These are phyloP conservation scores for Cronartium ribicola DNA, from an alignment of 1,284 basidiomycete species.

Conservation along the genomic window DNA sequence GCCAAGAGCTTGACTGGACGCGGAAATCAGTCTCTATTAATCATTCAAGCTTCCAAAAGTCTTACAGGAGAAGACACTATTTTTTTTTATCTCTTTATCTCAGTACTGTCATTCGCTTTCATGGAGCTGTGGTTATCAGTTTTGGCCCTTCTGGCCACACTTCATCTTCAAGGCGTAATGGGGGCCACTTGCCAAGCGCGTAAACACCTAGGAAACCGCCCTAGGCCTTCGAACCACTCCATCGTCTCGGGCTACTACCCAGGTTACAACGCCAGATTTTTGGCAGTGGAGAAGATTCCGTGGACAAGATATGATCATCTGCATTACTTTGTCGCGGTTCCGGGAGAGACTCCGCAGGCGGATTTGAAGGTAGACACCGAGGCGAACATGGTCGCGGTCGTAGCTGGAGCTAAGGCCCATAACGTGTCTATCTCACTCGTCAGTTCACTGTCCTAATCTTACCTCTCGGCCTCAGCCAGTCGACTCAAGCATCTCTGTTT, in stretches of 20 bases:
- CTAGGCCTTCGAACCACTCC: background rate
- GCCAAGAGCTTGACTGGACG: too few relatives aligned
- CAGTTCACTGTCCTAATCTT: background rate
- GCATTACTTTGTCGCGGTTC: slow-evolving; percentile 36
- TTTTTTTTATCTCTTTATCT: too few relatives aligned
- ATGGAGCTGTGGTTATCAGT: background rate
- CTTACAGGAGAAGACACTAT: too few relatives aligned
- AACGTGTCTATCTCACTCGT: slow-evolving; percentile 36
- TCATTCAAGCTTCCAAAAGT: too few relatives aligned
- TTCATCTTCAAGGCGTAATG: background rate
- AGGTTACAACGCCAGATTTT: slow-evolving; percentile 29
- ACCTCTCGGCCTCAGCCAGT: background rate
- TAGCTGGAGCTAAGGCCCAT: slow-evolving; percentile 16
- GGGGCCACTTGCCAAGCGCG: slow-evolving; percentile 4
- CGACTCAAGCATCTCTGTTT: too few relatives aligned
- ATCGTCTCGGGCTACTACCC: slow-evolving; percentile 7
- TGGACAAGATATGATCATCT: slow-evolving; percentile 39
- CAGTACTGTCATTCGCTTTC: background rate
- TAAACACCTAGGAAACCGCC: background rate
- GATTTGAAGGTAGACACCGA: slow-evolving; percentile 30
- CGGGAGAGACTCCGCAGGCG: background rate
- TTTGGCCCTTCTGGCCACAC: background rate
- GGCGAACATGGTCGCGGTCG: slow-evolving; percentile 27
- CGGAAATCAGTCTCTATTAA: too few relatives aligned
- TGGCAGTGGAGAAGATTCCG: slow-evolving; percentile 24